Conservation (phyloP, 352 stramenopile species). For the Pythium phragmitis region DNA sequence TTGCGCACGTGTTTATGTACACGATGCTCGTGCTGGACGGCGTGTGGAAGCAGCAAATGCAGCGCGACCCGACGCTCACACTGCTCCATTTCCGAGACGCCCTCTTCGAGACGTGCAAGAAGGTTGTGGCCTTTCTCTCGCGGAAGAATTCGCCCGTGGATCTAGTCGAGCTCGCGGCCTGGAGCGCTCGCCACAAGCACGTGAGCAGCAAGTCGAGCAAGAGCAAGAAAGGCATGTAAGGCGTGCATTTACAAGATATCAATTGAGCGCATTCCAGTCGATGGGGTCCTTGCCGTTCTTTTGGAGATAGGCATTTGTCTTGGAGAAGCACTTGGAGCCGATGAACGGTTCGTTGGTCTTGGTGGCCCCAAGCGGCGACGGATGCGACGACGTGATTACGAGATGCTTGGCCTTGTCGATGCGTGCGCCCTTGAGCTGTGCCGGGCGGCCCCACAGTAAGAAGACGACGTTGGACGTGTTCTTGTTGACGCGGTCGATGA, state of each 20-base stretch:
- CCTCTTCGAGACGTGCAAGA: constrained; percentile 48
- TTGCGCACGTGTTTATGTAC: constrained; percentile 63
- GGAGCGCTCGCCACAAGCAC: constrained; percentile 38
- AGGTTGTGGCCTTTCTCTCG: constrained; percentile 50
- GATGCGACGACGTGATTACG: constrained; percentile 90
- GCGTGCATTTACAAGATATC: neutral
- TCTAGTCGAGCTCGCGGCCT: constrained; percentile 47
- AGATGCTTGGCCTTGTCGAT: constrained; percentile 84
- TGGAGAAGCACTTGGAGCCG: constrained; percentile 91
- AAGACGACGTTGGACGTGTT: constrained; percentile 93
- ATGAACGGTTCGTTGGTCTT: constrained; percentile 96
- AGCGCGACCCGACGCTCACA: constrained; percentile 45
- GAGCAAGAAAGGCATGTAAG: constrained; percentile 14
- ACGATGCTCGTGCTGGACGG: constrained; percentile 58
- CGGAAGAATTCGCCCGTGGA: constrained; percentile 42
- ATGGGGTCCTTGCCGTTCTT: constrained; percentile 80
- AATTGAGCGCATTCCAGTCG: constrained; percentile 69
- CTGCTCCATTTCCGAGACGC: constrained; percentile 66
- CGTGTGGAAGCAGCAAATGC: constrained; percentile 56
- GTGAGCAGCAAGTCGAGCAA: constrained; percentile 4
- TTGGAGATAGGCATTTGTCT: constrained; percentile 76
- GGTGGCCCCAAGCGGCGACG: constrained; percentile 94
- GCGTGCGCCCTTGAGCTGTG: constrained; percentile 56
- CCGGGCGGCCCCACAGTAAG: constrained; percentile 97
- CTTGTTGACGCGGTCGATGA: constrained; percentile 87